Percentiles rank a stretch among this genome's conserved stretches.
Conservation (phyloP, 169 alveolate species). For the Plasmodium falciparum region DNA sequence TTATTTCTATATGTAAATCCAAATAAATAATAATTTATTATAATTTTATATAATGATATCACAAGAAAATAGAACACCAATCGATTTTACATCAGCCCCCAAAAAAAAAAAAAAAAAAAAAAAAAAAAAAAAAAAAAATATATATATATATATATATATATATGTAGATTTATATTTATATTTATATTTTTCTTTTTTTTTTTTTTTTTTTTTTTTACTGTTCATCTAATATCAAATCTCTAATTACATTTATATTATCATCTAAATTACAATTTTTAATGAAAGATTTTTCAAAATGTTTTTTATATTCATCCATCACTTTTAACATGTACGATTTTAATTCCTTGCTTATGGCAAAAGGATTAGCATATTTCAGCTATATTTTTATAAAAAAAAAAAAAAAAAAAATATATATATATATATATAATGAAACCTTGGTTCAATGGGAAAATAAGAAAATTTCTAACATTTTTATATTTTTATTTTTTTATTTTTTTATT, state of each 20-base stretch:
- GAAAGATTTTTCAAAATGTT: constrained; percentile 41
- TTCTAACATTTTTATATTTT: too few relatives aligned
- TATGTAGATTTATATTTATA: background rate
- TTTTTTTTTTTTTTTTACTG: constrained; percentile 32
- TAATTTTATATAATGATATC: too few relatives aligned
- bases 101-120: background rate
- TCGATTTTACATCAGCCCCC: too few relatives aligned
- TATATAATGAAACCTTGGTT: background rate
- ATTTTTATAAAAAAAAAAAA: too few relatives aligned
- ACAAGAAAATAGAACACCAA: too few relatives aligned
- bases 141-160: background rate
- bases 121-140: background rate
- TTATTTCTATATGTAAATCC: background rate
- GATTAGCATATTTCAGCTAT: constrained; percentile 61
- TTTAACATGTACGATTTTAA: constrained; percentile 61
- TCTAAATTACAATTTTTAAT: constrained; percentile 60
- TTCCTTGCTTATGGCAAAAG: constrained; percentile 51
- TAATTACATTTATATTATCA: constrained; percentile 37
- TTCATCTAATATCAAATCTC: constrained; percentile 39
- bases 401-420: background rate
- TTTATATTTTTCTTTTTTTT: too few relatives aligned
- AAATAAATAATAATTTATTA: too few relatives aligned
- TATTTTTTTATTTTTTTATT: too few relatives aligned
- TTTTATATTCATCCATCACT: constrained; percentile 54
- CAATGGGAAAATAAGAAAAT: too few relatives aligned